Base-by-base conservation (phyloP, 768 basidiomycete genomes). In the Guyanaporus albipodus region DNA sequence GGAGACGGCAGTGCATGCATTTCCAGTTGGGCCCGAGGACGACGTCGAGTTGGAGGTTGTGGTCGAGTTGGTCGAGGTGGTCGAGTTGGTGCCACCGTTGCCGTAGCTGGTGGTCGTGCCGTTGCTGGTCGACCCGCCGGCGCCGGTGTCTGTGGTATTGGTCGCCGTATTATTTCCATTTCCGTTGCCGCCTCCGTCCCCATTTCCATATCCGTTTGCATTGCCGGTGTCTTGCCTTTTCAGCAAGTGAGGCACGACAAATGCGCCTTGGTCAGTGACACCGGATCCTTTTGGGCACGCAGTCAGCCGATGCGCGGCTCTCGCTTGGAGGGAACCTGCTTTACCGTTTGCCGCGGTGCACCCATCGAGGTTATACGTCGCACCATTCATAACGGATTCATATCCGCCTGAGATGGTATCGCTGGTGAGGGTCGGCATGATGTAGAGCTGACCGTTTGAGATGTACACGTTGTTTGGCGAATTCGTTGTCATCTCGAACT, bases 401-500 rank as follows among this genome's bases (percentile, higher is more conserved):
- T 57, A 64, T 8, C 71, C 70, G 4, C 63, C 63, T 22, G 48
- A 28, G 55, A 80, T 63, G 5, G 63, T 61, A 56, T 80, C 78
- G 32, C 73, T 69, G 6, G 80, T 81, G 49, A 82, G 71, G 8
- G 81, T 82, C 9, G 81, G 68, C 58, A 78, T 72, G 62, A 83
- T 77, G 69, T 78, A 81, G 27, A 83, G 70, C 45, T 74, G 62
- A 8, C 73, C 73, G 60, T 78, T 70, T 33, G 71, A 59, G 37
- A 77, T 62, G 67, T 71, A 77, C 4, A 71, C 58, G 57, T 76
- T 76, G 40, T 65, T 57, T 9, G 49, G 31, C 6, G 56, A 56
- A 15, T 59, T 55, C 6, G 78, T 79, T 23, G 77, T 73, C 75
- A 78, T 78, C 59, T 80, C 71, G 57, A 82, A 82, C 59, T 78